phyloP scores from a whole-genome alignment of 1,284 basidiomycete genomes.

The Apiotrichum akiyoshidainum region DNA sequence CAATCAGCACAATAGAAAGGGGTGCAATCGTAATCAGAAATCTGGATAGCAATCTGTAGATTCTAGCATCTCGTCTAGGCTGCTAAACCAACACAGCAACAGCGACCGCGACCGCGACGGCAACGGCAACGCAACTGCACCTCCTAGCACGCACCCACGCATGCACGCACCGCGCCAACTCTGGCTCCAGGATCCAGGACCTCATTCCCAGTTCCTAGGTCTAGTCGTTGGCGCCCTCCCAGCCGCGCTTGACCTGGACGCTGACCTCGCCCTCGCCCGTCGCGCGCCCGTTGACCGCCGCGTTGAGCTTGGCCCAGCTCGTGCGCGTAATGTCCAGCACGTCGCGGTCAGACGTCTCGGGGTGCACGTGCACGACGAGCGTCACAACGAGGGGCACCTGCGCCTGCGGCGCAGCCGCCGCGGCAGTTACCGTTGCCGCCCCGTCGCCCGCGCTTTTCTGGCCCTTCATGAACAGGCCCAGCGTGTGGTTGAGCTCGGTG shows the following conservation, averaged over 20 bases:
- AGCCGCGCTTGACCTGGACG: slow-evolving; percentile 38
- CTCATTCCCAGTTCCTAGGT: too few relatives aligned
- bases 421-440: too few relatives aligned
- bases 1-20: too few relatives aligned
- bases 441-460: not conserved
- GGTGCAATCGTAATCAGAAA: too few relatives aligned
- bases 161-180: too few relatives aligned
- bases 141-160: too few relatives aligned
- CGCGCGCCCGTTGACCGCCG: slow-evolving; percentile 15
- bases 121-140: too few relatives aligned
- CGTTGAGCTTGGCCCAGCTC: slow-evolving; percentile 35
- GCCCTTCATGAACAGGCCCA: slow-evolving; percentile 1
- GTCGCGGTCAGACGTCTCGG: slow-evolving; percentile 67
- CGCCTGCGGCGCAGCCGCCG: not conserved
- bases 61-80: too few relatives aligned
- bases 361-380: slow-evolving; percentile 69
- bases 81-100: too few relatives aligned
- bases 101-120: too few relatives aligned
- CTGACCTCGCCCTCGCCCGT: slow-evolving; percentile 39
- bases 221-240: slow-evolving; percentile 25
- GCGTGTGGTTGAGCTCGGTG: not conserved
- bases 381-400: slow-evolving; percentile 64
- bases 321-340: slow-evolving; percentile 56
- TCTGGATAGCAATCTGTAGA: too few relatives aligned
- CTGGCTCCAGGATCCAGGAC: too few relatives aligned